Base-by-base conservation (phyloP, 495 filamentous ascomycete genomes). In the Pyronema omphalodes region DNA sequence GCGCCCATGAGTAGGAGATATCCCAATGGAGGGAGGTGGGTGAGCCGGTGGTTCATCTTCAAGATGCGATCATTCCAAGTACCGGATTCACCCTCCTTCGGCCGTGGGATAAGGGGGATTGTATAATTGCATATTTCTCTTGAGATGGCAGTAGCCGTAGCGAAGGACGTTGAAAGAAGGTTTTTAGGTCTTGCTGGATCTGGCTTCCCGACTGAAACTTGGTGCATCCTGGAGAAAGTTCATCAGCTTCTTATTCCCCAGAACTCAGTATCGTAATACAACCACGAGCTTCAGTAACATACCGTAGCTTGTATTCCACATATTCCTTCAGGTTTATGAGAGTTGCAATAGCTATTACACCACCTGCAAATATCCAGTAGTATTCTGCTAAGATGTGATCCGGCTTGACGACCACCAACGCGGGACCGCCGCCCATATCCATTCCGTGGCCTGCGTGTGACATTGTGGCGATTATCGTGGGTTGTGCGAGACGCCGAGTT, bases 121-220 rank as follows among this genome's bases (percentile, higher is more conserved):
- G 81, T 76, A 7, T 76, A 81, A 60, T 84, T 77, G 62, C 73
- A 74, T 36, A 76, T 69, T 66, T 91, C 85, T 55, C 85, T 76
- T 15, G 67, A 59, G 29, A 82, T 69, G 1, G 85, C 85, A 36
- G 81, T 83, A 23, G 75, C 55, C 1, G 84, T 87, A 8, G 84
- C 84, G 69, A 76, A 80, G 44, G 61, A 43, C 34, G 72, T 68
- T 49, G 76, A 67, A 50, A 80, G 70, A 1, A 60, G 15, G 44
- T 74, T 76, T 58, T 74, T 78, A 11, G 85, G 84, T 61, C 77
- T 79, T 14, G 84, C 79, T 7, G 83, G 81, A 19, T 69, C 76
- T 47, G 17, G 11, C 12, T 9, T 14, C 9, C n/a, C 47, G 7
- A 11, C 12, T 8, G 11, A 9, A 34, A 36, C 47, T 12, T 50